These are phyloP conservation scores for Thyridium curvatum DNA, from an alignment of 2,329 filamentous ascomycete genomes.

Conservation along the genomic window DNA sequence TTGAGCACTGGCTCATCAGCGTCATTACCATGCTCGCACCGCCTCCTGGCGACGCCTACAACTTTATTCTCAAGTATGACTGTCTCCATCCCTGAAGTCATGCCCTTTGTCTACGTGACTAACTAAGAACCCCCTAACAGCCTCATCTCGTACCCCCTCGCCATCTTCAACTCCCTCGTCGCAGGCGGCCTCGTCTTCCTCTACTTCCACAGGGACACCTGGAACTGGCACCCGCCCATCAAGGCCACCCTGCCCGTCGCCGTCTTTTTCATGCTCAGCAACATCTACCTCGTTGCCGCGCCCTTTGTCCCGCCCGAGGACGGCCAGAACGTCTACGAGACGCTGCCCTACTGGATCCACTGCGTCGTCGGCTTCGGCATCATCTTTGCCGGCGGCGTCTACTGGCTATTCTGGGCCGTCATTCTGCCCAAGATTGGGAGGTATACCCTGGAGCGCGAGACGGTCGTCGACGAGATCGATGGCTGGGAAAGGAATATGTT, in stretches of 20 bases:
- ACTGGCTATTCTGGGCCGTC: conserved; percentile 50
- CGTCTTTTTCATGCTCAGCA: conserved; percentile 54
- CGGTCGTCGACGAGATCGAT: conserved; percentile 47
- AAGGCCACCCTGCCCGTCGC: conserved; percentile 46
- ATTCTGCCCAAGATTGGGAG: conserved; percentile 43
- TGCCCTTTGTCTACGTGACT: background rate
- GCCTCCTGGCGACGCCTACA: conserved; percentile 61
- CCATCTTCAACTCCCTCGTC: conserved; percentile 51
- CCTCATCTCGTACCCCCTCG: conserved; percentile 59
- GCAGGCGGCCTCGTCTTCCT: conserved; percentile 46
- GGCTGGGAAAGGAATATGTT: conserved; percentile 58
- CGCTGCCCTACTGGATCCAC: conserved; percentile 51
- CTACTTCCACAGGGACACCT: conserved; percentile 39
- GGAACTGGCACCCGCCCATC: conserved; percentile 49
- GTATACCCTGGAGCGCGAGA: conserved; percentile 52
- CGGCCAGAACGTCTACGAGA: conserved; percentile 46
- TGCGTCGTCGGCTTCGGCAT: conserved; percentile 51
- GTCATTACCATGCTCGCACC: conserved; percentile 62
- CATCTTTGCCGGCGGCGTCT: conserved; percentile 43
- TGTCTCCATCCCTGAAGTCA: conserved; percentile 4
- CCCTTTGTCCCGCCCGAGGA: conserved; percentile 49
- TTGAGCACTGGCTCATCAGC: conserved; percentile 58
- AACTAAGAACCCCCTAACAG: conserved; percentile 18
- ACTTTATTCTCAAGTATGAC: conserved; percentile 54
- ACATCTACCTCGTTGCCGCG: conserved; percentile 54